Evolutionary conservation across 2,329 filamentous ascomycete genomes (phyloP).

Genomic region (Aspergillus fijiensis): DNA sequence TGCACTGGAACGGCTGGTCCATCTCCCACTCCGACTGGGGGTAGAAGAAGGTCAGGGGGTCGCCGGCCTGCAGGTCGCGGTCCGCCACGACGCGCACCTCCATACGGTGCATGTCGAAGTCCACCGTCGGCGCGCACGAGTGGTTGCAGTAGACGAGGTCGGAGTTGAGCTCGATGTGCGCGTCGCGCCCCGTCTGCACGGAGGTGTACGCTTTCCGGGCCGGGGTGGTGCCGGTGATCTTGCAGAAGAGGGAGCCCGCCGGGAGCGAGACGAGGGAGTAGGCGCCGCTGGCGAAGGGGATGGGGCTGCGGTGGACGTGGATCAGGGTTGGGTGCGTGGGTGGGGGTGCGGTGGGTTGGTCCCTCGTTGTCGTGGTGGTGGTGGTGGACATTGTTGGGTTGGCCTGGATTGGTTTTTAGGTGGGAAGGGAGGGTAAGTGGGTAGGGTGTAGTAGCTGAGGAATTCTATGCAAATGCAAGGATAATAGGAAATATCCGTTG

Average conservation of each 20-base stretch:
- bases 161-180: constrained; percentile 58
- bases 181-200: constrained; percentile 51
- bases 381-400: constrained; percentile 4
- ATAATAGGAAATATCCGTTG: too few relatives aligned
- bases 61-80: constrained; percentile 41
- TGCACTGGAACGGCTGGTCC: constrained; percentile 48
- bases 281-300: constrained; percentile 41
- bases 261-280: constrained; percentile 52
- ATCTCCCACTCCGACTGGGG: constrained; percentile 53
- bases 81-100: constrained; percentile 42
- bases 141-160: constrained; percentile 60
- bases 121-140: constrained; percentile 53
- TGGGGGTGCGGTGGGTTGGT: constrained; percentile 5
- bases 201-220: constrained; percentile 50
- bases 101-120: constrained; percentile 53
- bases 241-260: constrained; percentile 50
- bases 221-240: constrained; percentile 49
- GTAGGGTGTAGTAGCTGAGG: neutral
- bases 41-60: constrained; percentile 51
- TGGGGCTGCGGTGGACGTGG: constrained; percentile 31
- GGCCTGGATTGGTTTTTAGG: neutral
- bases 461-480: too few relatives aligned
- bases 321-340: constrained; percentile 31
- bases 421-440: neutral
- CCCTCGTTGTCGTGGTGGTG: constrained; percentile 13